phyloP scores from a whole-genome alignment of 1,284 basidiomycete species.

The Irpex rosettiformis region DNA sequence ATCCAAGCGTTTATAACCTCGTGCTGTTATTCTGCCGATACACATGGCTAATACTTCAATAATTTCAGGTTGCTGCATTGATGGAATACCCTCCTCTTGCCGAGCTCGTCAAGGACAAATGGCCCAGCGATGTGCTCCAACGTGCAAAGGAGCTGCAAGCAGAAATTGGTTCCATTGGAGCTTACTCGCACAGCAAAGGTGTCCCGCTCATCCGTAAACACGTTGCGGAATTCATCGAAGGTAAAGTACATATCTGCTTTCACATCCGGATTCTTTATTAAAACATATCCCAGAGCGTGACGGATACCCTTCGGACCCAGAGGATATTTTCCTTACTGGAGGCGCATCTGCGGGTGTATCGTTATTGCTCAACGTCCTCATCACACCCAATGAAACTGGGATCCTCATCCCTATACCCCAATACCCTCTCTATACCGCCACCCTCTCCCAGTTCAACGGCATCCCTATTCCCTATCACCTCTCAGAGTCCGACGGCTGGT shows the following conservation, averaged over 20 bases:
- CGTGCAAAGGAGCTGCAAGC: constrained; percentile 77
- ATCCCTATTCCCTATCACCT: constrained; percentile 88
- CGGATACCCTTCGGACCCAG: constrained; percentile 80
- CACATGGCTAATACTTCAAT: not conserved
- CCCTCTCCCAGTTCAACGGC: constrained; percentile 83
- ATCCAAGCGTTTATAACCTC: too few relatives aligned
- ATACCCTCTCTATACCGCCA: constrained; percentile 96
- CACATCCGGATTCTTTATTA: not conserved
- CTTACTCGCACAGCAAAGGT: constrained; percentile 96
- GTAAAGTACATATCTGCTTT: constrained; percentile 40
- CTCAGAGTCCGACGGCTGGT: constrained; percentile 82
- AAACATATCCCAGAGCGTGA: constrained; percentile 66
- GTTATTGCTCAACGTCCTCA: constrained; percentile 82
- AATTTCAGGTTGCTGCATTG: constrained; percentile 74
- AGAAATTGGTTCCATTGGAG: constrained; percentile 94
- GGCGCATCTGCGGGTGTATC: constrained; percentile 94
- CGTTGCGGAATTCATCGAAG: constrained; percentile 88
- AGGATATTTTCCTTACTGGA: constrained; percentile 90
- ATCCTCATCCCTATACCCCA: constrained; percentile 97
- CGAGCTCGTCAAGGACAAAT: constrained; percentile 72
- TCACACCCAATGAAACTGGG: constrained; percentile 64
- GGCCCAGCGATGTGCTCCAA: constrained; percentile 84
- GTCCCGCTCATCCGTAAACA: constrained; percentile 85
- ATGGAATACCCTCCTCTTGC: constrained; percentile 91
- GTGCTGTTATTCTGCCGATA: too few relatives aligned